Percentiles rank a stretch among this genome's conserved stretches.
These are phyloP conservation scores for Boletus vermiculosoides DNA, from an alignment of 768 basidiomycete genomes.

Conservation along the genomic window DNA sequence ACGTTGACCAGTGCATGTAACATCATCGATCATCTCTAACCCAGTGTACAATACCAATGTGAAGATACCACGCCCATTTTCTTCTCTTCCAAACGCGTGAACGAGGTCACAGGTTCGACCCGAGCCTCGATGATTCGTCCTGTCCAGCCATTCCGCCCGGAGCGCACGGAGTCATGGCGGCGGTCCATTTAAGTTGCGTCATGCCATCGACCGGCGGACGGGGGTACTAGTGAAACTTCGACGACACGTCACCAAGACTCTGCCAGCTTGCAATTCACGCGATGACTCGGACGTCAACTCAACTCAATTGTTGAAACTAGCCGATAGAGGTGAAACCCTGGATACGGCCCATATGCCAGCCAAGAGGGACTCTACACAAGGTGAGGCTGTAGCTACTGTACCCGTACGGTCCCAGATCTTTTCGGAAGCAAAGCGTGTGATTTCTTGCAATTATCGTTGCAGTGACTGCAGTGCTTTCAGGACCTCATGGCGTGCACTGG, in stretches of 20 bases:
- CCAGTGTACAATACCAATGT: neutral
- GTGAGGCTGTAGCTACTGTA: no score
- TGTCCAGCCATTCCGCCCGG: no score
- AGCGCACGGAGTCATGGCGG: no score
- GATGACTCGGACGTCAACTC: neutral
- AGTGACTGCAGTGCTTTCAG: no score
- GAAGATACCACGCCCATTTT: neutral
- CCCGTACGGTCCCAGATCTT: no score
- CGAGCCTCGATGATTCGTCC: neutral
- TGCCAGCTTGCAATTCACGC: neutral
- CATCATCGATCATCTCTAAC: neutral
- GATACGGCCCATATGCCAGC: neutral
- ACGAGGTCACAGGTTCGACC: neutral
- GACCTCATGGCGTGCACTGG: no score
- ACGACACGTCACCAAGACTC: neutral
- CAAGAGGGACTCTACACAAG: neutral
- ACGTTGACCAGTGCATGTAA: conserved; percentile 9
- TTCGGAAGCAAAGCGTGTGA: no score
- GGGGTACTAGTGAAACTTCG: neutral
- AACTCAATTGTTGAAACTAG: neutral
- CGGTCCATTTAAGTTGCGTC: neutral
- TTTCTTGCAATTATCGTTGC: no score
- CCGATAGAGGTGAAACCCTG: neutral
- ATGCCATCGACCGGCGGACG: neutral
- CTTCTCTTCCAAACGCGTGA: no score